Base-by-base conservation (phyloP, 2,329 filamentous ascomycete genomes). In the Sclerotinia borealis region DNA sequence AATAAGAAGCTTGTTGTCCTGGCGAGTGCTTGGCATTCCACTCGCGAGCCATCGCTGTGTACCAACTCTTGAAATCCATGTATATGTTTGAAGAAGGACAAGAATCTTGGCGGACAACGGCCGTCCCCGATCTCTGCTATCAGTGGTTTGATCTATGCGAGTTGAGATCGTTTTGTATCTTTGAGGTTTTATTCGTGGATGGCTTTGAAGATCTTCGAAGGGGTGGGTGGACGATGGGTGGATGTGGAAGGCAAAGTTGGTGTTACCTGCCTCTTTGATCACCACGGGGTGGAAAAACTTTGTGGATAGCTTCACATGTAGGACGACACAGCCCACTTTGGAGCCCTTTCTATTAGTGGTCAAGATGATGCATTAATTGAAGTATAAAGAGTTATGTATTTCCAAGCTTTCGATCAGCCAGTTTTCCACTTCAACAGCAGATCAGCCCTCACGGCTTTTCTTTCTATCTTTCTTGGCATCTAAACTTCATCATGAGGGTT, bases 221-320 rank as follows among this genome's bases (percentile, higher is more conserved):
- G 51, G 41, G 29, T n/a, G 34, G 31, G 8, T 56, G 25, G 17
- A 29, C 8, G 5, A 25, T 52, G 22, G 25, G 27, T 45, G 34
- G 39, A 41, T 39, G 27, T 27, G 41, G 39, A 34, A 58, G 27
- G 39, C 39, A 45, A 45, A 25, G 6, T 36, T 17, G 29, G 13
- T 45, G n/a, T 45, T 41, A 63, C 60, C 60, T 63, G 51, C 60
- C 60, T 63, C n/a, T 58, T 63, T 63, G 15, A 56, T 48, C 13
- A 56, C 19, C 22, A 34, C 8, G 36, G 48, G 34, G 36, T 43
- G 48, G 48, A 36, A 29, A 27, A 19, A 41, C 13, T 5, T n/a
- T 56, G 60, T n/a, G 19, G 43, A 48, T 58, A 49, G n/a, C 31
- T 45, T 49, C 29, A 31, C 50, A 22, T 31, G 29, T 56, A 48